Evolutionary conservation across 1,139 yeast species (phyloP), one percentile per base, ranked within the genome.

Genomic region (Nakaseomyces glabratus): DNA sequence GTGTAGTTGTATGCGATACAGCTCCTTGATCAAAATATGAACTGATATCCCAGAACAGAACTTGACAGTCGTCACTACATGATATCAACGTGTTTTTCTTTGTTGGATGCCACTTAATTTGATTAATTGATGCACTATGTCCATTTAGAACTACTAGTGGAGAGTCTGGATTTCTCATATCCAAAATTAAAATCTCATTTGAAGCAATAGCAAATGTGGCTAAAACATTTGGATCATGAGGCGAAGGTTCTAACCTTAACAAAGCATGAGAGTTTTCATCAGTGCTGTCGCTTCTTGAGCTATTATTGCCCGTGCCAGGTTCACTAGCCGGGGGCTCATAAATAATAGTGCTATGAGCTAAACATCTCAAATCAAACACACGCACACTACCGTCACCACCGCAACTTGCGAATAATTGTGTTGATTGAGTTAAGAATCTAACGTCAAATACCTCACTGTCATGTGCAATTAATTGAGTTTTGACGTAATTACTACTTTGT

Each of bases 341-440:
- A 18, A 90, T 81, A 44, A 90, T 90, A 2, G 98, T 90, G 9
- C 95, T 82, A 57, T 88, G 97, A 44, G 93, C 97, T 35, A 90
- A 65, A 12, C 93, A 72, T 41, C 98, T 65, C 42, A 90, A 66
- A 54, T 90, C 98, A 60, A 90, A 90, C 16, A 90, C 81, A 35
- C 98, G 67, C 58, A 88, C 85, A 13, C 94, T 80, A 1, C 98
- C 98, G 60, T 90, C 98, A 38, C 88, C 88, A 2, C 97, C 95
- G 35, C 90, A 95, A 37, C 93, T 81, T 29, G 94, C 85, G 61
- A 90, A 90, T 19, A 88, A 69, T 52, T 85, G 76, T 33, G 81
- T 73, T 24, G 85, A 75, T 28, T 77, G 76, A 39, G 81, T 74
- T 34, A 86, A 65, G 57, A 86, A 90, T 46, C 82, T 73, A 15